These are phyloP conservation scores for Nicotiana tabacum DNA, from an alignment of 257 asterid genomes.

Conservation along the genomic window DNA sequence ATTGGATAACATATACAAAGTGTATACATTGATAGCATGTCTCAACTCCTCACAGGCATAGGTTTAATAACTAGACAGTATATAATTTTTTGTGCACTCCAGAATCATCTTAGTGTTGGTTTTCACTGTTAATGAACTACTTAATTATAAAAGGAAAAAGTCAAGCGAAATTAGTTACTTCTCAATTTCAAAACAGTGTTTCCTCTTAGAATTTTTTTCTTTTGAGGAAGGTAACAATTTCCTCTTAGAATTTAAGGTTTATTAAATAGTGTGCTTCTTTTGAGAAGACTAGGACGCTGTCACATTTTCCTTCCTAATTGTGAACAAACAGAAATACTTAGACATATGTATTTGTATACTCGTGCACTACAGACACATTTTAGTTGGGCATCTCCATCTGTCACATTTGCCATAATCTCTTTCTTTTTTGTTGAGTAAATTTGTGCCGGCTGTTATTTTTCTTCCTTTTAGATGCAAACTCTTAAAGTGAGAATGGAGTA, in stretches of 20 bases:
- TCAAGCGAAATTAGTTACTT: background rate
- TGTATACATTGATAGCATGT: background rate
- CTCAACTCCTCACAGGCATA: background rate
- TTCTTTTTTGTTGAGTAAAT: background rate
- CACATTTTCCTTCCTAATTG: background rate
- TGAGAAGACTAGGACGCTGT: background rate
- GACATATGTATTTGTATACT: background rate
- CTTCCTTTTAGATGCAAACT: background rate
- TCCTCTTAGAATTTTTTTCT: background rate
- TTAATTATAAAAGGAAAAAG: background rate
- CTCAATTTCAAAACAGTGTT: background rate
- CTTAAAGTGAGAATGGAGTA: background rate
- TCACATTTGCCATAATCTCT: background rate
- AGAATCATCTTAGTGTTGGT: background rate
- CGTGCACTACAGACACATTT: background rate
- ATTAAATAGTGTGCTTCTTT: background rate
- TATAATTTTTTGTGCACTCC: background rate
- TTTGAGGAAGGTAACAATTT: too few relatives aligned
- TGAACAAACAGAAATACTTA: background rate
- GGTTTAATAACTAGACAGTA: background rate
- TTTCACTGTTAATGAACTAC: background rate
- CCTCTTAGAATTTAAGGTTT: background rate
- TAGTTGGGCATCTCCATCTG: background rate
- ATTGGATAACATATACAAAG: constrained; percentile 1
- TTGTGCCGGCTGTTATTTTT: background rate